Evolutionary conservation across 257 asterid genomes (phyloP).

Genomic region (Primulina huaijiensis): DNA sequence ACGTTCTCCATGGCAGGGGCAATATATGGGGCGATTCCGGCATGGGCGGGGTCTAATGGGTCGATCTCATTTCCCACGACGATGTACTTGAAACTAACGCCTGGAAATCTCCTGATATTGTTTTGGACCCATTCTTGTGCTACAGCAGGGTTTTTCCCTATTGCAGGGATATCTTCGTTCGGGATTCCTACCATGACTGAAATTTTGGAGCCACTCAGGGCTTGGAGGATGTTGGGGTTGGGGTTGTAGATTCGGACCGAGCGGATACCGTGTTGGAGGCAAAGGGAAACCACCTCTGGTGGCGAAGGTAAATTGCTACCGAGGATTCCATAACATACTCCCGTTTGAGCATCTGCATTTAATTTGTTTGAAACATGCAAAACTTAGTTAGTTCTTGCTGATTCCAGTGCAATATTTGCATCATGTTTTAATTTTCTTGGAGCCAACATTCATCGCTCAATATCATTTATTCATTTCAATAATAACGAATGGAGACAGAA

Average conservation of each 20-base stretch:
- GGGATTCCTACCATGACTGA: conserved; percentile 25
- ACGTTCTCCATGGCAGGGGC: conserved; percentile 36
- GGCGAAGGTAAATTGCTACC: conserved; percentile 35
- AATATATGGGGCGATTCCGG: neutral
- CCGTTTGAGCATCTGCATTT: conserved; percentile 16
- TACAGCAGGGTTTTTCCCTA: conserved; percentile 22
- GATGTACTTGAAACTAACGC: conserved; percentile 36
- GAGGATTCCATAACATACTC: conserved; percentile 34
- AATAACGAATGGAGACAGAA: too few relatives aligned
- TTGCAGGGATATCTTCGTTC: conserved; percentile 23
- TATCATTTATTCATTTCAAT: too few relatives aligned
- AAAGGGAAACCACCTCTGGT: conserved; percentile 29
- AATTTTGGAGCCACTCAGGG: conserved; percentile 26
- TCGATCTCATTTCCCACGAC: conserved; percentile 42
- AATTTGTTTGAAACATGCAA: neutral
- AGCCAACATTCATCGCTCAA: too few relatives aligned
- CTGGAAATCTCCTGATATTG: conserved; percentile 14
- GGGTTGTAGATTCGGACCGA: conserved; percentile 32
- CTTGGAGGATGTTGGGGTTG: conserved; percentile 17
- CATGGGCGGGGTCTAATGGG: neutral
- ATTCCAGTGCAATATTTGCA: neutral
- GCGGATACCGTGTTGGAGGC: conserved; percentile 27
- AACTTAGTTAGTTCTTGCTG: neutral
- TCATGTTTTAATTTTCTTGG: too few relatives aligned
- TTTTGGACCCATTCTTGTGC: conserved; percentile 32